Evolutionary conservation across 139 green algal genomes (phyloP).

Genomic region (Chlamydomonas eustigma): DNA sequence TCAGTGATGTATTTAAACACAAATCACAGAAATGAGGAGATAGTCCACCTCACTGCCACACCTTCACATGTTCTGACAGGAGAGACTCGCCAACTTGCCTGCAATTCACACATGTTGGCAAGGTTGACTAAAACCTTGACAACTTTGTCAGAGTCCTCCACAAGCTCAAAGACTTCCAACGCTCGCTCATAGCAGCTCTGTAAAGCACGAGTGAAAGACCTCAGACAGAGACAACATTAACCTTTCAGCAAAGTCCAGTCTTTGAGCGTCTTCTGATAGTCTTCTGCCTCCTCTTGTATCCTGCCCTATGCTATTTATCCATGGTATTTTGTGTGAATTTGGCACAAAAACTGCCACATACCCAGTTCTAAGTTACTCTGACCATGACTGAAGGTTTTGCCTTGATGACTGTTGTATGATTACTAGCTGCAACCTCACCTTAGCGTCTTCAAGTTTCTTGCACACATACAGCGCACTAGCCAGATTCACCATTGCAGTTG

Average conservation of each 20-base stretch:
- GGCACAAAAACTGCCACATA: background rate
- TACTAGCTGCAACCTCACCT: constrained; percentile 15
- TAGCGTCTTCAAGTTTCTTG: constrained; percentile 17
- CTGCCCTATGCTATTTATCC: no score
- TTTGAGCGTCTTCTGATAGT: no score
- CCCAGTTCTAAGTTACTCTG: background rate
- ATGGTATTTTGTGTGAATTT: background rate
- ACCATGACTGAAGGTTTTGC: background rate
- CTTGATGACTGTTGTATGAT: background rate
- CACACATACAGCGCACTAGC: constrained; percentile 27
- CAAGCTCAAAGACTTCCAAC: constrained; percentile 32
- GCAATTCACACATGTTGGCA: constrained; percentile 41
- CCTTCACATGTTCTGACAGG: background rate
- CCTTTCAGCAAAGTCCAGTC: no score
- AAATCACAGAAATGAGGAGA: no score
- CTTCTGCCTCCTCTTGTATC: no score
- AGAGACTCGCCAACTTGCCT: background rate
- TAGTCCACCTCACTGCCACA: background rate
- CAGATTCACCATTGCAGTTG: constrained; percentile 33
- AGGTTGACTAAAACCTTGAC: constrained; percentile 42
- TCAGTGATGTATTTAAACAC: no score
- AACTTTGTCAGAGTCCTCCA: constrained; percentile 37
- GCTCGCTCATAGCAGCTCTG: constrained; percentile 26
- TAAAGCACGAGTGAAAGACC: no score
- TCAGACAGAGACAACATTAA: no score